Conservation (phyloP, 495 filamentous ascomycete genomes). For the Talaromyces nanjingensis region DNA sequence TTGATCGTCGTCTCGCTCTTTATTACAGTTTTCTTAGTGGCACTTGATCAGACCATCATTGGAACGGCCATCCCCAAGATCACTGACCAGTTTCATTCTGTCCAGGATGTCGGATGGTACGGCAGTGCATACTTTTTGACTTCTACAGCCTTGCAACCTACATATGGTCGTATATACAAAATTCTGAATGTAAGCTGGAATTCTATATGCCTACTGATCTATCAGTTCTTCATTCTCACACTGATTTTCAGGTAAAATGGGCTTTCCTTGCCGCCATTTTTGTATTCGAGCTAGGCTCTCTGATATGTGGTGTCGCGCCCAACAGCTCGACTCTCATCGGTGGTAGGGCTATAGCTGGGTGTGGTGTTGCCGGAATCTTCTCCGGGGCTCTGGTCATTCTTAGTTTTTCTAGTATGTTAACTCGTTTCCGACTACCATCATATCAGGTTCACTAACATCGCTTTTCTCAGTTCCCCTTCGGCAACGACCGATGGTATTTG, state of each 20-base stretch:
- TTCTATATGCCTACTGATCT: constrained; percentile 18
- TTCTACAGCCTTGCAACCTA: constrained; percentile 24
- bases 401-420: constrained; percentile 36
- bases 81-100: constrained; percentile 34
- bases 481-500: constrained; percentile 59
- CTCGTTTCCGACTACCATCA: constrained; percentile 9
- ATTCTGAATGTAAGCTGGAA: constrained; percentile 34
- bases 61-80: constrained; percentile 30
- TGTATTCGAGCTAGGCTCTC: constrained; percentile 65
- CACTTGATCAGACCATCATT: constrained; percentile 44
- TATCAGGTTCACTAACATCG: neutral
- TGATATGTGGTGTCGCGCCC: constrained; percentile 63
- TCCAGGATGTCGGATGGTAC: constrained; percentile 38
- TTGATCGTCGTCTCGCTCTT: constrained; percentile 35
- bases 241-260: constrained; percentile 32
- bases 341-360: constrained; percentile 68
- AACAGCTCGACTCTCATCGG: constrained; percentile 59
- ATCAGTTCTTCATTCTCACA: constrained; percentile 18
- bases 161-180: constrained; percentile 26
- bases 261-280: constrained; percentile 53
- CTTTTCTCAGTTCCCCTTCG: constrained; percentile 48
- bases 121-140: constrained; percentile 21
- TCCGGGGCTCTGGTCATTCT: constrained; percentile 68
- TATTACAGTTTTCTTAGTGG: constrained; percentile 42
- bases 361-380: constrained; percentile 69